Evolutionary conservation across 2,329 filamentous ascomycete genomes (phyloP).

Genomic region (Pseudocercospora eumusae): DNA sequence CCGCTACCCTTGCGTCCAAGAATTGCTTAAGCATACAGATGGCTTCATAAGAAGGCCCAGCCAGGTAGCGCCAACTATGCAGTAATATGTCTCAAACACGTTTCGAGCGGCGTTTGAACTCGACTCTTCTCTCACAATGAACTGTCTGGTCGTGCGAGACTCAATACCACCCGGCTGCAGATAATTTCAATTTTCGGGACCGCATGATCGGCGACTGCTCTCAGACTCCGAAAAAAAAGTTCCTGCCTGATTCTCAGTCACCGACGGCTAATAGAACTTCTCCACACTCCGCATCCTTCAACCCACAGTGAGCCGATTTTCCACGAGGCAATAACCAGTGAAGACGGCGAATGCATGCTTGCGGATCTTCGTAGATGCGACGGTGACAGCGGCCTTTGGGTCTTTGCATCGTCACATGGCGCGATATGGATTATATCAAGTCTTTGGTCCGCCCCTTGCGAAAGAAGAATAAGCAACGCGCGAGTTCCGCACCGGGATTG

Average conservation of each 20-base stretch:
- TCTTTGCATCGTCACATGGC: slow-evolving; percentile 2
- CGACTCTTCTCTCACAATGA: neutral
- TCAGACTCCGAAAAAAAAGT: neutral
- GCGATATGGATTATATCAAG: slow-evolving; percentile 16
- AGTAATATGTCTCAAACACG: neutral
- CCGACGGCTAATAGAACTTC: neutral
- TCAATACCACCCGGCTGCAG: neutral
- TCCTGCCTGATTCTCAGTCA: neutral
- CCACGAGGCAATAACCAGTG: neutral
- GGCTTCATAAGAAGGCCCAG: neutral
- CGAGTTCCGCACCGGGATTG: neutral
- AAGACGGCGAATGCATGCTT: neutral
- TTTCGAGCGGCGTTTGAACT: neutral
- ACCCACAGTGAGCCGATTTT: neutral
- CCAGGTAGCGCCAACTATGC: neutral
- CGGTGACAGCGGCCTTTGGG: slow-evolving; percentile 12
- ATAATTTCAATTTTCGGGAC: neutral
- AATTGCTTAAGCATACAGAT: neutral
- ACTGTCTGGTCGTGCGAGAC: neutral
- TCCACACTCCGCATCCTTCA: neutral
- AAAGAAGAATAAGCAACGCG: slow-evolving; percentile 10
- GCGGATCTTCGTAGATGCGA: neutral
- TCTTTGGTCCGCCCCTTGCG: neutral
- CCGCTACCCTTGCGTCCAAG: neutral
- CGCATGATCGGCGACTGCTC: neutral